Conservation (phyloP, 2,329 filamentous ascomycete species). For the Colletotrichum noveboracense region DNA sequence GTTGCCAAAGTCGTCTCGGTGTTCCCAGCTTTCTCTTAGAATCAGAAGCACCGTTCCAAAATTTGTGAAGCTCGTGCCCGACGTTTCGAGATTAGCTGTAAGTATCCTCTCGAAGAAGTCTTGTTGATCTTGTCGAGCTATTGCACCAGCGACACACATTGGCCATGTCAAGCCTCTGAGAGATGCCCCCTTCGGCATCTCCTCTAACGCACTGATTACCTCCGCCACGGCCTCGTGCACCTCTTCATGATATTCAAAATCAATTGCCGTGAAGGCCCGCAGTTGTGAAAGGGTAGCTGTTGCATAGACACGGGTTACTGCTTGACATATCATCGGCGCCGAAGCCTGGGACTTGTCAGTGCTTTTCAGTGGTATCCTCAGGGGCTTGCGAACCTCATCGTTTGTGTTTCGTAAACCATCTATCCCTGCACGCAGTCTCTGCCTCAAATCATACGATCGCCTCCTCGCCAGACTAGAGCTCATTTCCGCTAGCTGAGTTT, state of each 20-base stretch:
- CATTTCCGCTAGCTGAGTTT: background rate
- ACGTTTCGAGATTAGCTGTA: background rate
- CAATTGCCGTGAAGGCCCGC: background rate
- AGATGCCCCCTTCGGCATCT: background rate
- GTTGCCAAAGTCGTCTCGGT: background rate
- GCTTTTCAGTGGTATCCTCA: background rate
- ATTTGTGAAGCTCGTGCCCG: constrained; percentile 5
- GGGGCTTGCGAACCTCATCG: background rate
- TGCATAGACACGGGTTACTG: constrained; percentile 9
- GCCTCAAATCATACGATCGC: background rate
- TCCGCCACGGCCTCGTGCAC: background rate
- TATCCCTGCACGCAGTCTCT: background rate
- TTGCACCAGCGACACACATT: background rate
- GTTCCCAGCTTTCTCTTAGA: constrained; percentile 1
- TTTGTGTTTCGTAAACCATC: background rate
- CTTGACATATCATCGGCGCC: background rate
- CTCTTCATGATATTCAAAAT: background rate
- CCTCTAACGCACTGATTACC: background rate
- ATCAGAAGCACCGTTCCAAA: background rate
- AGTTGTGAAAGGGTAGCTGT: background rate
- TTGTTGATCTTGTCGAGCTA: background rate
- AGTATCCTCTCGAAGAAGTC: background rate
- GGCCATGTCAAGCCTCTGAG: constrained; percentile 14
- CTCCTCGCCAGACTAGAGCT: background rate
- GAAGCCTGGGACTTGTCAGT: background rate